Conservation (phyloP, 176 grass and related monocot species). For the Hordeum vulgare region MorexV3_pseudomolecules_assembly NC_058521.1:273015712-273016211, state of each 20-base stretch:
- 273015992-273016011: not conserved
- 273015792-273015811: constrained; percentile 94
- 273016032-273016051: not conserved
- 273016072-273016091: not conserved
- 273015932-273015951: not conserved
- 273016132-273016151: not conserved
- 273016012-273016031: not conserved
- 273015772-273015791: constrained; percentile 89
- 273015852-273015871: constrained; percentile 7
- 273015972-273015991: not conserved
- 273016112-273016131: not conserved
- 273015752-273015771: constrained; percentile 90
- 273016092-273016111: not conserved
- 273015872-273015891: not conserved
- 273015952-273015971: not conserved
- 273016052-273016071: not conserved
- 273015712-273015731: constrained; percentile 20
- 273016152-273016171: not conserved
- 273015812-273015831: constrained; percentile 84
- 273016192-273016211: not conserved
- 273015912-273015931: not conserved
- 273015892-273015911: constrained; percentile 14
- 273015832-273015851: constrained; percentile 26
- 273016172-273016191: not conserved
- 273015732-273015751: constrained; percentile 98